Percentiles rank a stretch among this genome's conserved stretches.
Conservation (phyloP, 768 basidiomycete genomes). For the Boletus rufocinnamomeus region DNA sequence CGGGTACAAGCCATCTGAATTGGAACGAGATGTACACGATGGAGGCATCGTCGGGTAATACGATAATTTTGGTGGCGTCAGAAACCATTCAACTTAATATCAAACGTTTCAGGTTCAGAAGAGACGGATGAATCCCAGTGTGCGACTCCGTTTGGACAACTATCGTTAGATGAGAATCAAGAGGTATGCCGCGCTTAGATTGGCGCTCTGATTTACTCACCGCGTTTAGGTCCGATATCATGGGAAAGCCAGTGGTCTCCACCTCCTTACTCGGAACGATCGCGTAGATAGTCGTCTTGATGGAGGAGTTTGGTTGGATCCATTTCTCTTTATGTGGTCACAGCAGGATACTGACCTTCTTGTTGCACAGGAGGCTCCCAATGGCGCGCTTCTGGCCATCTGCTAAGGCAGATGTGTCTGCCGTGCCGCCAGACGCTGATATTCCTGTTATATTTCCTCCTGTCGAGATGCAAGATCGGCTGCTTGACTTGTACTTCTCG, state of each 20-base stretch:
- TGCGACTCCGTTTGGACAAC: slow-evolving; percentile 62
- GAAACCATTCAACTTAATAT: slow-evolving; percentile 22
- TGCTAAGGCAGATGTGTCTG: slow-evolving; percentile 42
- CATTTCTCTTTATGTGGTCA: slow-evolving; percentile 10
- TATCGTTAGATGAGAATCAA: slow-evolving; percentile 75
- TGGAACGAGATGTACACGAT: slow-evolving; percentile 66
- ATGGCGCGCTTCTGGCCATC: slow-evolving; percentile 79
- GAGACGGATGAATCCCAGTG: slow-evolving; percentile 45
- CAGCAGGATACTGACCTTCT: slow-evolving; percentile 16
- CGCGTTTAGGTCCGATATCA: slow-evolving; percentile 76
- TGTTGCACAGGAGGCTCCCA: slow-evolving; percentile 56
- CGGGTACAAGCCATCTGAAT: slow-evolving; percentile 36
- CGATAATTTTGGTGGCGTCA: background rate
- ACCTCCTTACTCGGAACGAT: slow-evolving; percentile 66
- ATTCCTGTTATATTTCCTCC: slow-evolving; percentile 59
- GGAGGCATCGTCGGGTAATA: slow-evolving; percentile 40
- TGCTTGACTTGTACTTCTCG: slow-evolving; percentile 77
- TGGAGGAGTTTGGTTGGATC: slow-evolving; percentile 63
- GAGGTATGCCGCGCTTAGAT: slow-evolving; percentile 46
- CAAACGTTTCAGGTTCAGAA: slow-evolving; percentile 29
- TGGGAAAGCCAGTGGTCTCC: slow-evolving; percentile 73
- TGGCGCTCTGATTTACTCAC: slow-evolving; percentile 15
- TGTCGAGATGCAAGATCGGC: slow-evolving; percentile 59
- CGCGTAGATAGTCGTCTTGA: slow-evolving; percentile 68
- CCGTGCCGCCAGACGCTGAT: slow-evolving; percentile 45